Conservation (phyloP, 225 moss, liverwort and hornwort genomes). For the Bryum argenteum region DNA sequence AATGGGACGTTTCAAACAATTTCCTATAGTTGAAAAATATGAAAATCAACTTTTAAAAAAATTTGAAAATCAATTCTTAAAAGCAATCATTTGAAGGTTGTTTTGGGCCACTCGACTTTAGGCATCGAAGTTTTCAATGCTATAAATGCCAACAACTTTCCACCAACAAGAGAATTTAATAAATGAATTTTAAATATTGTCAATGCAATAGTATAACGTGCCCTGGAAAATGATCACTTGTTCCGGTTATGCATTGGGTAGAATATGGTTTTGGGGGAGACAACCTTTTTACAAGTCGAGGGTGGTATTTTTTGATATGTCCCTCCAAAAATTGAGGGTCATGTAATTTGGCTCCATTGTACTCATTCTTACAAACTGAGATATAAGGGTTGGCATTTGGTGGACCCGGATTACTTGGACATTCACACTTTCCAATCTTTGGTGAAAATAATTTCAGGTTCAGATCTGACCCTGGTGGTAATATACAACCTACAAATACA, state of each 20-base stretch:
- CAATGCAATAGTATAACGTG: not conserved
- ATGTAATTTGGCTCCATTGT: conserved; percentile 39
- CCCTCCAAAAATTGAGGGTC: conserved; percentile 35
- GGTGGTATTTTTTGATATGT: conserved; percentile 32
- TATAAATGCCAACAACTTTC: no score
- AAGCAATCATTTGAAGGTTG: no score
- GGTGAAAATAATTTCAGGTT: conserved; percentile 48
- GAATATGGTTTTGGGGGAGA: conserved; percentile 26
- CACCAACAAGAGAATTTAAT: no score
- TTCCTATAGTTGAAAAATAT: no score
- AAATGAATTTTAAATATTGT: not conserved
- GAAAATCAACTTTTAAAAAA: no score
- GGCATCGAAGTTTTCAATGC: no score
- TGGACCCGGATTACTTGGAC: conserved; percentile 27
- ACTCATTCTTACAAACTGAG: conserved; percentile 31
- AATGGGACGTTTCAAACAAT: no score
- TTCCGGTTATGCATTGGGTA: conserved; percentile 9
- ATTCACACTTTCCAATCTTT: conserved; percentile 47
- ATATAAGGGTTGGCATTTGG: conserved; percentile 23
- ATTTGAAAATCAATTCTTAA: no score
- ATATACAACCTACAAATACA: conserved; percentile 13
- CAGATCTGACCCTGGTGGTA: conserved; percentile 15
- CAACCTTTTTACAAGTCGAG: conserved; percentile 34
- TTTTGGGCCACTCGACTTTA: no score
- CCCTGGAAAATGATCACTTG: conserved; percentile 28